Evolutionary conservation across 805 yeast genomes (phyloP), one percentile per base, ranked within the genome.

Genomic region (Hyphopichia homilentoma): DNA sequence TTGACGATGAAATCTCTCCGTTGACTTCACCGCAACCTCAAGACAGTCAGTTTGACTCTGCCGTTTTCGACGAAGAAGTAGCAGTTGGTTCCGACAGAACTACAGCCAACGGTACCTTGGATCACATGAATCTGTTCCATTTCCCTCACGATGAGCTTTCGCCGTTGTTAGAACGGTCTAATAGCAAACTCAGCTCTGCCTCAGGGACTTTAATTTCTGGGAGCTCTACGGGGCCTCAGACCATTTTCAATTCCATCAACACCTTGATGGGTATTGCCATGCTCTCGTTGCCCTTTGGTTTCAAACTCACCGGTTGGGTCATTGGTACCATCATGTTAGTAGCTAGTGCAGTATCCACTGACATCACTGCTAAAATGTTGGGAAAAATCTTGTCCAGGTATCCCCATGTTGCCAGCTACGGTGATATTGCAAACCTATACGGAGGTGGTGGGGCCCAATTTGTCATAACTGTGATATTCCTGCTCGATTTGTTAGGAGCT

Each of bases 221-320:
- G 3, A 39, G 38, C 42, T 75, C 81, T 6, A 84, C 93, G 0
- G 78, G 77, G 0, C 77, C 82, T 2, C 86, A 81, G 48, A 80
- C 87, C 0, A 60, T 78, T 12, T 77, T 81, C 61, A 80, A 80
- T 50, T 71, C 82, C 9, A 73, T 84, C 30, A 84, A 84, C 50
- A 83, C 83, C 0, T 59, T 84, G 18, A 77, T 84, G 41, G 94
- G 94, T 0, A 73, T 84, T 23, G 93, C 90, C 2, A 65, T 84
- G 30, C 64, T 84, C 27, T 80, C 93, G 0, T 61, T 84, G 30
- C 89, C 94, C 0, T 62, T 79, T 39, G 94, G 84, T 2, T 57
- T 84, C 34, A 70, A 66, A 41, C 67, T 78, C 27, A 69, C 88
- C 1, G 94, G 94, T 3, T 77, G 87, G 81, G 44, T 77, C 2